A percentile compares a stretch with the other conserved stretches of the same genome.
Conservation (phyloP, 139 green algal species). For the Chlorella sp. region DNA sequence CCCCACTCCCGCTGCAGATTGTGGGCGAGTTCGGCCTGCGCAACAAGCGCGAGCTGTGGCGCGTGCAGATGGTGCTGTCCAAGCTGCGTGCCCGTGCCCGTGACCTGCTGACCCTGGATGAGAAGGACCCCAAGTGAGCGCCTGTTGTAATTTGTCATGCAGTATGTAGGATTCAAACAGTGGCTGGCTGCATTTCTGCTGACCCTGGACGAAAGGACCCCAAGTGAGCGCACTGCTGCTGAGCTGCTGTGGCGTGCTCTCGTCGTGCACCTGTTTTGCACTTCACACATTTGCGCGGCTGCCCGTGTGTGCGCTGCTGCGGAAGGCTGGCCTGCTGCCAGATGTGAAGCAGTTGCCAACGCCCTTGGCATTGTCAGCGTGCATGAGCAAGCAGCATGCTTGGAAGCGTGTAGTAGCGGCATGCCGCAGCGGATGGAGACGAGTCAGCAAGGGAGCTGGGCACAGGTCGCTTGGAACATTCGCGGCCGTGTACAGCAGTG, state of each 20-base stretch:
- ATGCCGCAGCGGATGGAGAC: no score
- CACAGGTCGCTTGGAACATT: no score
- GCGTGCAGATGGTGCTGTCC: slow-evolving; percentile 91
- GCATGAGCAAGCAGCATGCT: neutral
- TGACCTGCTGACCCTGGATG: slow-evolving; percentile 95
- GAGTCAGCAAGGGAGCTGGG: no score
- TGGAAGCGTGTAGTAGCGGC: neutral
- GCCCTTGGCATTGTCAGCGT: neutral
- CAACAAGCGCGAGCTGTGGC: slow-evolving; percentile 99
- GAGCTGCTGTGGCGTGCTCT: no score
- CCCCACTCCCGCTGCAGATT: slow-evolving; percentile 45
- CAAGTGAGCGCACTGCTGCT: no score
- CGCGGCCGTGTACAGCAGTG: no score
- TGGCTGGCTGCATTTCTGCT: no score
- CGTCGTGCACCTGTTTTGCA: no score
- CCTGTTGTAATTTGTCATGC: no score
- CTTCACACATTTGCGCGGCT: no score
- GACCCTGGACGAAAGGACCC: no score
- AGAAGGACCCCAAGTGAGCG: slow-evolving; percentile 88
- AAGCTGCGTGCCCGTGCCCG: slow-evolving; percentile 92
- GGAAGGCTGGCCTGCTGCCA: neutral
- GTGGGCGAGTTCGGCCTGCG: slow-evolving; percentile 99
- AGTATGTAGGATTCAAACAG: no score
- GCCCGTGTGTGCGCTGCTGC: neutral
- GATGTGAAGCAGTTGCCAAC: neutral